Evolutionary conservation across 345 rosid genomes (phyloP).

Genomic region (Heritiera littoralis): DNA sequence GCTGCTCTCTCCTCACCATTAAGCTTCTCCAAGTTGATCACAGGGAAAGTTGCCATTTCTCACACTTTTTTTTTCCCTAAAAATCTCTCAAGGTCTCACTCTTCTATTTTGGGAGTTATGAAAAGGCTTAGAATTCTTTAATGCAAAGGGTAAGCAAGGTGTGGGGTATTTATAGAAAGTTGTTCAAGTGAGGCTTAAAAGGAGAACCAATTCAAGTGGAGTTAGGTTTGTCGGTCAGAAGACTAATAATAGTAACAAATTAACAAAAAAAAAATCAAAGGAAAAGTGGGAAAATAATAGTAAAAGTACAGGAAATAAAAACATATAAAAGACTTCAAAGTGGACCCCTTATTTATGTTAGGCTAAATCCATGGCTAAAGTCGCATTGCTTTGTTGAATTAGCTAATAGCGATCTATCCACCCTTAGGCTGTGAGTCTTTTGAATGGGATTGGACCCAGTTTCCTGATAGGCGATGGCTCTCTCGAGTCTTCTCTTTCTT

Average conservation of each 20-base stretch:
- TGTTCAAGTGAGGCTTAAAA: background rate
- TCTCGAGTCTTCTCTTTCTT: background rate
- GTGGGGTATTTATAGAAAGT: conserved; percentile 36
- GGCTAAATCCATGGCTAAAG: background rate
- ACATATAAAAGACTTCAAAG: background rate
- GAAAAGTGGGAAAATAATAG: too few relatives aligned
- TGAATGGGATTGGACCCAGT: too few relatives aligned
- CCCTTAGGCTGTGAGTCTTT: too few relatives aligned
- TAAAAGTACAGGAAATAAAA: background rate
- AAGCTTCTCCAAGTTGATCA: conserved; percentile 58
- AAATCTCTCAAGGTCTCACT: background rate
- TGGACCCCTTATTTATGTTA: background rate
- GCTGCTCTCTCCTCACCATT: too few relatives aligned
- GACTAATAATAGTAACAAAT: background rate
- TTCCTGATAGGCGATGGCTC: too few relatives aligned
- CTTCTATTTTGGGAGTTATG: background rate
- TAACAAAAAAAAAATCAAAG: background rate
- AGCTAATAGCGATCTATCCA: too few relatives aligned
- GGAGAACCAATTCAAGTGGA: background rate
- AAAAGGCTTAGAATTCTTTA: background rate
- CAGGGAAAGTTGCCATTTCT: conserved; percentile 68
- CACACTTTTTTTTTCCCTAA: background rate
- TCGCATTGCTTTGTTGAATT: too few relatives aligned
- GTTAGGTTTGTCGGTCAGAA: conserved; percentile 13
- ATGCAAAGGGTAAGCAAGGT: conserved; percentile 7